These are phyloP conservation scores for Piromyces finnis DNA, from an alignment of 192 early-diverging fungal genomes.

Conservation along the genomic window DNA sequence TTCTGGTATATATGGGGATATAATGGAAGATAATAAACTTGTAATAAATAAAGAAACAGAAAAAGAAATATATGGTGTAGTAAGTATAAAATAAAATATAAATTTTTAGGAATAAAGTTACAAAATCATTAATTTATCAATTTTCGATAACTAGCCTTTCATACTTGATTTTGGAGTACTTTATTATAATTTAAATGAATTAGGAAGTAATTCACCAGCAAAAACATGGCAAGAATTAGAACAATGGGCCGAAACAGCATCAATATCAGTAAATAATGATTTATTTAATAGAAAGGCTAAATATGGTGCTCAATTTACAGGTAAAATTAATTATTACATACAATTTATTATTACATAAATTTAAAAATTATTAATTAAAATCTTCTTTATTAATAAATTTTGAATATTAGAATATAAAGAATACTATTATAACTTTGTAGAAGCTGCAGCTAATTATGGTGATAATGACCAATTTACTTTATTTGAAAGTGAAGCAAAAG, in stretches of 20 bases:
- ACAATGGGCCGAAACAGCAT: not conserved
- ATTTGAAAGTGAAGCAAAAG: not conserved
- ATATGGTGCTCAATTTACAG: not conserved
- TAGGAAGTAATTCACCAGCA: not conserved
- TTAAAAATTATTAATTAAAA: not conserved
- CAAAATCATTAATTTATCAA: too few relatives aligned
- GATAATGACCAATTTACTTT: not conserved
- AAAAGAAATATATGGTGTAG: too few relatives aligned
- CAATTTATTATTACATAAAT: too few relatives aligned
- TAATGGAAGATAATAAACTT: too few relatives aligned
- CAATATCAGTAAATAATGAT: too few relatives aligned
- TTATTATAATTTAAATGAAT: not conserved
- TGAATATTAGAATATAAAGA: not conserved
- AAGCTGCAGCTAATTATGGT: not conserved
- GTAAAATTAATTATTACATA: not conserved
- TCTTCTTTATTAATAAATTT: not conserved
- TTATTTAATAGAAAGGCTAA: not conserved
- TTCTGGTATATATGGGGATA: too few relatives aligned
- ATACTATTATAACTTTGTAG: not conserved
- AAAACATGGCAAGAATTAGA: not conserved
- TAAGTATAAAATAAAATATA: too few relatives aligned
- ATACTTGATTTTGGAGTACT: not conserved
- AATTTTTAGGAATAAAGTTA: too few relatives aligned
- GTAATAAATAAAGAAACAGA: too few relatives aligned
- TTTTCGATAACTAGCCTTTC: not conserved